Conservation (phyloP, 2,329 filamentous ascomycete species). For the Aspergillus awamori region DNA sequence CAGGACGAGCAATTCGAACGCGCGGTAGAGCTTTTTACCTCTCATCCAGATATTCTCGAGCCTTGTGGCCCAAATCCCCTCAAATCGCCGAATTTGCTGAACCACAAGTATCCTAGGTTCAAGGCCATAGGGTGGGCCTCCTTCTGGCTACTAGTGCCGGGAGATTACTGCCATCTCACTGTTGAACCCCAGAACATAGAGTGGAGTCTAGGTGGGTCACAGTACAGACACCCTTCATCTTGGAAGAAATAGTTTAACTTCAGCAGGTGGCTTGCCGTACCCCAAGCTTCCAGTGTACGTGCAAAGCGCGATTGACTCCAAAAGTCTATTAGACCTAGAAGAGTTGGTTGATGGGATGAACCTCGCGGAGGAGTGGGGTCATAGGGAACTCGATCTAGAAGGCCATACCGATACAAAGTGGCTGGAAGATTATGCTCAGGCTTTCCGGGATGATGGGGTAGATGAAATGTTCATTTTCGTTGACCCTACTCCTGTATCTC, state of each 20-base stretch:
- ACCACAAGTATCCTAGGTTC: conserved; percentile 21
- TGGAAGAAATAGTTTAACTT: neutral
- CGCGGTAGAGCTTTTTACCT: conserved; percentile 15
- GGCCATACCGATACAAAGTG: neutral
- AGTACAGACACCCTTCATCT: neutral
- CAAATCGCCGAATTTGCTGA: conserved; percentile 4
- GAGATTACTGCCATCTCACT: conserved; percentile 18
- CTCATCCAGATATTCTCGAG: conserved; percentile 15
- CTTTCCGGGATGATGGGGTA: neutral
- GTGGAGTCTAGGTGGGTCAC: conserved; percentile 18
- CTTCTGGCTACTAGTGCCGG: conserved; percentile 20
- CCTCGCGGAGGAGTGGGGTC: neutral
- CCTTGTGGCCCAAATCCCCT: conserved; percentile 18
- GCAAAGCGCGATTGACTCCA: conserved; percentile 25
- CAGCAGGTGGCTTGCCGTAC: conserved; percentile 18
- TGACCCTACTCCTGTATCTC: neutral
- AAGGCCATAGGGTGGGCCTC: conserved; percentile 16
- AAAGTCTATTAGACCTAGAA: conserved; percentile 18
- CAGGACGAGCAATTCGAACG: conserved; percentile 15
- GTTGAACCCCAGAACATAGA: conserved; percentile 19
- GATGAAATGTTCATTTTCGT: neutral
- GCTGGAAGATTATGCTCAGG: neutral
- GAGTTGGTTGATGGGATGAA: conserved; percentile 24
- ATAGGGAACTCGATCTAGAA: neutral
- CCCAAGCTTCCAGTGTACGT: conserved; percentile 22